Evolutionary conservation across 768 basidiomycete species (phyloP).

Genomic region (Pholiota conissans): DNA sequence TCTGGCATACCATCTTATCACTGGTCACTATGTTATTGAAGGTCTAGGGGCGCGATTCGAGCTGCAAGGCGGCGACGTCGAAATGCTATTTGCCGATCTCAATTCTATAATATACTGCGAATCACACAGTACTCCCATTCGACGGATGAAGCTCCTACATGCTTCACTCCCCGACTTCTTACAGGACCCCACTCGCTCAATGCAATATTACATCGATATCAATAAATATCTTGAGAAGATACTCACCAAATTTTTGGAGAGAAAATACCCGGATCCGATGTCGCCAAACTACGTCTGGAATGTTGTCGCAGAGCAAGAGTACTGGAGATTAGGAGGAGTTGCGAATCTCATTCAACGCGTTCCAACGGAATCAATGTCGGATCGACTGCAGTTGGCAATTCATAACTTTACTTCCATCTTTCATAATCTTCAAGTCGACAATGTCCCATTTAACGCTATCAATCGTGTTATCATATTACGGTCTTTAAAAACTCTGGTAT

Average conservation of each 20-base stretch:
- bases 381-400: background rate
- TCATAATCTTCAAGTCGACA: too few species aligned
- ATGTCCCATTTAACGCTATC: too few species aligned
- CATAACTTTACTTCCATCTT: background rate
- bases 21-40: background rate
- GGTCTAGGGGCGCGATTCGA: background rate
- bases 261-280: background rate
- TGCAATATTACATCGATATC: background rate
- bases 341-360: background rate
- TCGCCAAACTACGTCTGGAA: background rate
- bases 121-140: background rate
- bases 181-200: background rate
- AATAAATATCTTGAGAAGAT: background rate
- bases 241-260: background rate
- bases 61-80: background rate
- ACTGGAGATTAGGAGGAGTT: background rate
- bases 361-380: background rate
- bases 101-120: background rate
- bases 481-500: too few species aligned
- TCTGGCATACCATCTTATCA: background rate
- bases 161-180: conserved; percentile 9
- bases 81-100: background rate
- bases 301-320: background rate
- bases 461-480: too few species aligned
- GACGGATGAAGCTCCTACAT: conserved; percentile 1